phyloP scores from a whole-genome alignment of 371 early-diverging fungal genomes.

The Mucor velutinosus region DNA sequence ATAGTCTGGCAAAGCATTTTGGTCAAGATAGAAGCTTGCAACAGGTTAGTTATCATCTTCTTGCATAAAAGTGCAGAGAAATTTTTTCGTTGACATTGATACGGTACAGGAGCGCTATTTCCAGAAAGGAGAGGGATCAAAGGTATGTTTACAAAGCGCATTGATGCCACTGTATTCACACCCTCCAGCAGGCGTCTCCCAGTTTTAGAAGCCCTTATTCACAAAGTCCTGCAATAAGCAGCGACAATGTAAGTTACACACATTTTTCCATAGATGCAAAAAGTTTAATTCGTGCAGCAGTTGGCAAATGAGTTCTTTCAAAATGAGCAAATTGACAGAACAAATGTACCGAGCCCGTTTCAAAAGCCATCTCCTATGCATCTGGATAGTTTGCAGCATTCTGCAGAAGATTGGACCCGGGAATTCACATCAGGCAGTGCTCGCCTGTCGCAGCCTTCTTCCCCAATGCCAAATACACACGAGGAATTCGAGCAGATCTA shows the following conservation, averaged over 20 bases:
- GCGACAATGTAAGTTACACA: constrained; percentile 19
- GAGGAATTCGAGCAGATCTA: constrained; percentile 71
- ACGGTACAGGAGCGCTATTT: constrained; percentile 57
- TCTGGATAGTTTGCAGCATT: constrained; percentile 22
- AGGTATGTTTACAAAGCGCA: constrained; percentile 26
- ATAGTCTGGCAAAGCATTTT: constrained; percentile 75
- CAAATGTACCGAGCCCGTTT: constrained; percentile 26
- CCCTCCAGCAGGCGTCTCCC: constrained; percentile 14
- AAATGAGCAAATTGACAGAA: constrained; percentile 28
- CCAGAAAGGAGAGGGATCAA: constrained; percentile 55
- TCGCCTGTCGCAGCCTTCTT: constrained; percentile 38
- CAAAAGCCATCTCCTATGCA: constrained; percentile 36
- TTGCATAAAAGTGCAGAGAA: background rate
- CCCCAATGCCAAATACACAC: constrained; percentile 47
- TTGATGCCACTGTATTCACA: background rate
- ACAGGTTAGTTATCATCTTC: constrained; percentile 56
- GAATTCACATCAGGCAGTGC: constrained; percentile 63
- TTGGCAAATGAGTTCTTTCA: constrained; percentile 48
- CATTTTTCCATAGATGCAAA: constrained; percentile 2
- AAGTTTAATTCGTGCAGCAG: constrained; percentile 7
- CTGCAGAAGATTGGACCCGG: constrained; percentile 58
- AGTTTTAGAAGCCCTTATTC: constrained; percentile 32
- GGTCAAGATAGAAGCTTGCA: constrained; percentile 74
- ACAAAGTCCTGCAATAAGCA: constrained; percentile 7
- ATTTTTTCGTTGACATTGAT: constrained; percentile 1